A percentile compares a stretch with the other conserved stretches of the same genome.
Evolutionary conservation across 306 rosid genomes (phyloP).

Genomic region (Vicia villosa): DNA sequence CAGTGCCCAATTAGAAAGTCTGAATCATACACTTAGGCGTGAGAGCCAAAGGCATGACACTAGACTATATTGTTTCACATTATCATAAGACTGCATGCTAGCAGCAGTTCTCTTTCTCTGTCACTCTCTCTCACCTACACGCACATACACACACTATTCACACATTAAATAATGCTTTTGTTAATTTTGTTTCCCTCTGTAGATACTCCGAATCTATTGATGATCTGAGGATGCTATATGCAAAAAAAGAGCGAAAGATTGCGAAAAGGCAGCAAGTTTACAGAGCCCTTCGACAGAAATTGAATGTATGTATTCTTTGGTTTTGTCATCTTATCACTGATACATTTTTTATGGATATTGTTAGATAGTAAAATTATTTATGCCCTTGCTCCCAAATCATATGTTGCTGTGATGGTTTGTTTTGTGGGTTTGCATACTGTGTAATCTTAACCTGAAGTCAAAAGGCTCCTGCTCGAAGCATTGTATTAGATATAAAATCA

Average conservation of each 20-base stretch:
- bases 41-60: conserved; percentile 65
- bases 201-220: conserved; percentile 82
- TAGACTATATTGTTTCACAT: conserved; percentile 21
- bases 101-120: conserved; percentile 18
- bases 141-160: neutral
- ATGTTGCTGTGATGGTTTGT: neutral
- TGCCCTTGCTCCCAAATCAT: neutral
- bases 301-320: conserved; percentile 40
- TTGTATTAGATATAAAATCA: neutral
- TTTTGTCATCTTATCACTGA: conserved; percentile 18
- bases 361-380: conserved; percentile 2
- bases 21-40: conserved; percentile 59
- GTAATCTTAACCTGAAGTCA: neutral
- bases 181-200: conserved; percentile 24
- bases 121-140: neutral
- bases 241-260: conserved; percentile 69
- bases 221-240: conserved; percentile 68
- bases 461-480: neutral
- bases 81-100: conserved; percentile 24
- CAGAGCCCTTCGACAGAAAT: conserved; percentile 61
- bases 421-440: neutral
- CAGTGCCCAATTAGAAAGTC: conserved; percentile 62
- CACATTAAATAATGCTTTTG: conserved; percentile 15
- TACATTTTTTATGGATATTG: conserved; percentile 23
- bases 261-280: conserved; percentile 57